phyloP scores from a whole-genome alignment of 805 yeast genomes.

The Metschnikowia cerradonensis region DNA sequence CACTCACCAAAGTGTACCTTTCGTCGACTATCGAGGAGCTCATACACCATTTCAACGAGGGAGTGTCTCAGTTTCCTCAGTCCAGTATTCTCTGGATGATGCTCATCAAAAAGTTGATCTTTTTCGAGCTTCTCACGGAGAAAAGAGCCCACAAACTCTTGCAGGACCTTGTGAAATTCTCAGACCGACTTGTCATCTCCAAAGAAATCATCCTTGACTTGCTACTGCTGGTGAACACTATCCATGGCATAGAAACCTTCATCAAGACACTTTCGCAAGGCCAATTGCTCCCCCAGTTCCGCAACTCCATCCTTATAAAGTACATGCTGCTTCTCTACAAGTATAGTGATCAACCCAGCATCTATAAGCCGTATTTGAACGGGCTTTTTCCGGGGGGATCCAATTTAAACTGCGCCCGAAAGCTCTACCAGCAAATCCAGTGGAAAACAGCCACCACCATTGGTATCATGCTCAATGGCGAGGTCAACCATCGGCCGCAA shows the following conservation, averaged over 20 bases:
- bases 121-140: slow-evolving; percentile 31
- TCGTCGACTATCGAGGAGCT: slow-evolving; percentile 34
- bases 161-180: slow-evolving; percentile 21
- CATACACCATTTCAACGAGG: slow-evolving; percentile 30
- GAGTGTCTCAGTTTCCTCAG: slow-evolving; percentile 20
- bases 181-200: slow-evolving; percentile 24
- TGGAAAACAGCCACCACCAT: slow-evolving; percentile 25
- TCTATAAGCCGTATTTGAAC: slow-evolving; percentile 15
- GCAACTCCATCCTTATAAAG: slow-evolving; percentile 24
- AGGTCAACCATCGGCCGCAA: slow-evolving; percentile 26
- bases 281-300: slow-evolving; percentile 14
- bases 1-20: slow-evolving; percentile 25
- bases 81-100: slow-evolving; percentile 34
- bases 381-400: slow-evolving; percentile 6
- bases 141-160: slow-evolving; percentile 26
- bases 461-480: slow-evolving; percentile 38
- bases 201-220: slow-evolving; percentile 30
- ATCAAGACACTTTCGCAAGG: slow-evolving; percentile 12
- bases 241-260: slow-evolving; percentile 22
- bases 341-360: slow-evolving; percentile 11
- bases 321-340: slow-evolving; percentile 21
- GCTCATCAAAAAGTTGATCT: slow-evolving; percentile 29
- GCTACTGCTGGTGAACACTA: slow-evolving; percentile 26
- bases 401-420: slow-evolving; percentile 24
- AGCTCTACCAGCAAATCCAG: slow-evolving; percentile 19